Evolutionary conservation across 208 protist genomes (phyloP), one percentile per base, ranked within the genome.

Genomic region (Acanthamoeba polyphaga): DNA sequence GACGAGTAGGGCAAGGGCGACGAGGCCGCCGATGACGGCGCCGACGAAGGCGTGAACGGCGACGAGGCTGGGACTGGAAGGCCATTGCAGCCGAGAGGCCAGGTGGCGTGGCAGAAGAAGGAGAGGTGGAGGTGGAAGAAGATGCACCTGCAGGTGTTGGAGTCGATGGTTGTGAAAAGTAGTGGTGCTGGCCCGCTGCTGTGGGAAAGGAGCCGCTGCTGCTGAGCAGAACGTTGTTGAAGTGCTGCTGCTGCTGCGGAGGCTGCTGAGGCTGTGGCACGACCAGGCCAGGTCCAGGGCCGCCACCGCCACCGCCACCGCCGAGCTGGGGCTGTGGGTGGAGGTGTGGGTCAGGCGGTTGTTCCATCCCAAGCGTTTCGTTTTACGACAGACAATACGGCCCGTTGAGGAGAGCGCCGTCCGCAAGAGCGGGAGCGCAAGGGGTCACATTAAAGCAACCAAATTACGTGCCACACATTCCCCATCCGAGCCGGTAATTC

Each of bases 371-470:
- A 27, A 49, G 17, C 27, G 70, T 46, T 78, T 78, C 70, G 70
- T 34, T 78, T 78, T 78, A 78, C 70, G 70, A 78, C 17, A 78
- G 70, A 78, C 70, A 78, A 78, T 78, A 78, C 32, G 70, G 9
- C 4, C 34, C 38, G 38, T 43, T 6, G 1, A 43, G 3, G 38
- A 43, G 38, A 38, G 38, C 1, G 38, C 38, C 38, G 38, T 38
- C 27, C 70, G 17, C 15, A 19, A 24, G 3, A 46, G 70, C 32
- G 34, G 70, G 32, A 78, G 70, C 70, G 70, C 70, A 32, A 78
- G 12, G 6, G 32, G 32, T 3, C 70, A 43, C 70, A 78, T 78
- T 78, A 78, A 78, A 78, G 70, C 70, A 78, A 78, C 70, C 70
- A 46, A 62, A 62, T 62, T 62, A 62, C 55, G 55, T 62, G 55